Base-by-base conservation (phyloP, 2,329 filamentous ascomycete genomes). In the Atkinsonella texensis region DNA sequence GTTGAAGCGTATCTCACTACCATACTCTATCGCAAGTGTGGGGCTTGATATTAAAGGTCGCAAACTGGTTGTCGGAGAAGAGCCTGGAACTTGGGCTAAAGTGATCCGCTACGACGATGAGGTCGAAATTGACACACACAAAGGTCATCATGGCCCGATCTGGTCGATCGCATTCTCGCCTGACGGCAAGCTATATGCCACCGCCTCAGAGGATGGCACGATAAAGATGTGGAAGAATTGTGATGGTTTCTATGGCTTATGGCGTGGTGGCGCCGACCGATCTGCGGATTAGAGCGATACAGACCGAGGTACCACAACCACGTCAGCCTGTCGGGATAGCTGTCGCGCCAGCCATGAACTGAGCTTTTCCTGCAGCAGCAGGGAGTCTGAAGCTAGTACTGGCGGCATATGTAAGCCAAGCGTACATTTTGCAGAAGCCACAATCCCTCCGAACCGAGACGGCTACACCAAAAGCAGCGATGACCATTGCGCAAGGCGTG, bases 151-250 rank as follows among this genome's bases (percentile, higher is more conserved):
- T 63, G 93, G 93, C 1, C 91, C 91, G 1, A 93, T 98, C 55
- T 98, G 93, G 93, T 95, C 89, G 6, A 83, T 94, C 54, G 85
- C 85, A 52, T 98, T 95, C 68, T 93, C 90, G 0, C 93, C 93
- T 0, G 93, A 98, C 63, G 90, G 90, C 46, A 96, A 95, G 65
- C 74, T 98, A 8, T 98, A 97, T 64, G 93, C 90, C 1, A 98
- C 93, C 1, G 93, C 88, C 32, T 96, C 90, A 47, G 93, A 98
- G 65, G 93, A 98, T 62, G 93, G 93, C 41, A 98, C 93, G 0
- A 94, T 98, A 67, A 98, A 98, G 71, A 75, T 98, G 74, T 84
- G 81, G 81, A 84, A 84, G 70, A 84, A 84, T 57, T 84, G 80
- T 54, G 77, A 81, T 6, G 81, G 80, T 0, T 77, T 74, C 53